Percentiles rank a stretch among this genome's conserved stretches.
These are phyloP conservation scores for Nicotiana tabacum DNA, from an alignment of 257 asterid genomes.

Conservation along the genomic window DNA sequence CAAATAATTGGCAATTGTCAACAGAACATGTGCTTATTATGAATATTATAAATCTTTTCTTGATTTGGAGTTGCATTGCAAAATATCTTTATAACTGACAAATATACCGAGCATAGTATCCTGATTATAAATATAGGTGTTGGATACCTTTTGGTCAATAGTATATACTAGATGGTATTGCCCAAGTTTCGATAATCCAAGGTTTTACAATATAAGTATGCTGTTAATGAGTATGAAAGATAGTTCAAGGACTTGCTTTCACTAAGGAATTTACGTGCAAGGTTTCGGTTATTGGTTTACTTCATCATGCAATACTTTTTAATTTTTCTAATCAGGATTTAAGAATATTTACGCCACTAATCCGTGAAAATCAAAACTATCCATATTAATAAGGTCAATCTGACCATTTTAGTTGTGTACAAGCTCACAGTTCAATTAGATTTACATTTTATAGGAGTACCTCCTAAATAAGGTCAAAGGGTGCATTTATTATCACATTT, in stretches of 20 bases:
- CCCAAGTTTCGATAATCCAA: too few species aligned
- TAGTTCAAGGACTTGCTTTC: too few species aligned
- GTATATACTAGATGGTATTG: too few species aligned
- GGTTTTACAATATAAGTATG: too few species aligned
- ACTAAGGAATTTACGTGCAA: too few species aligned
- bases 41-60: not conserved
- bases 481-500: not conserved
- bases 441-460: not conserved
- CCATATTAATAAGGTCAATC: not conserved
- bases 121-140: too few species aligned
- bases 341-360: not conserved
- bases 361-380: not conserved
- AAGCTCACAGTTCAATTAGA: not conserved
- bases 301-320: not conserved
- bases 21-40: not conserved
- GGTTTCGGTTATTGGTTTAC: too few species aligned
- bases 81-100: not conserved
- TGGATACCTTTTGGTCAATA: too few species aligned
- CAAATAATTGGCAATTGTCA: slow-evolving; percentile 1
- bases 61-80: not conserved
- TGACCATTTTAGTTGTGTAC: not conserved
- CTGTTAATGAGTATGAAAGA: too few species aligned
- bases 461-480: not conserved
- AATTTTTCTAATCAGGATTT: not conserved
- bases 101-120: not conserved